Evolutionary conservation across 805 yeast species (phyloP).

Genomic region (Komagataella mondaviorum): DNA sequence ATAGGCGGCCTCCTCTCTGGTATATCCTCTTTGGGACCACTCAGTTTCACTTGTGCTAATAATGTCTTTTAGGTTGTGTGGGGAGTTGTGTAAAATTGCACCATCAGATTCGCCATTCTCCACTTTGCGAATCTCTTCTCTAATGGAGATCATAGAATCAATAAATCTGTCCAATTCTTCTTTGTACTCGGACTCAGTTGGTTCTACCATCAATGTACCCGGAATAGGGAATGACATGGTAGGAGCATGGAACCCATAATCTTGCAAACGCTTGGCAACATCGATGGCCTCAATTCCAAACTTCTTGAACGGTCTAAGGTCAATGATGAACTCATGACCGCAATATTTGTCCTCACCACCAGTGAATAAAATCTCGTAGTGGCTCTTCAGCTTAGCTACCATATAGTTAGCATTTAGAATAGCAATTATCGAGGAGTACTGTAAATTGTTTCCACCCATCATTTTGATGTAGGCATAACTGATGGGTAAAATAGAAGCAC

Average conservation of each 20-base stretch:
- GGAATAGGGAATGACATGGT: conserved; percentile 98
- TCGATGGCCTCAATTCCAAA: conserved; percentile 88
- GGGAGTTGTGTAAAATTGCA: conserved; percentile 71
- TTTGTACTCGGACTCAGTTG: conserved; percentile 88
- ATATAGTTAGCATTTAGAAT: conserved; percentile 93
- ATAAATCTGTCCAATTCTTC: conserved; percentile 86
- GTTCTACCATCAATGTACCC: conserved; percentile 95
- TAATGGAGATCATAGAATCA: conserved; percentile 73
- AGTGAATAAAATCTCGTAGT: conserved; percentile 68
- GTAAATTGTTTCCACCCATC: conserved; percentile 79
- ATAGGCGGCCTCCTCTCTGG: conserved; percentile 87
- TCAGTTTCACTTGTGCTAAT: conserved; percentile 43
- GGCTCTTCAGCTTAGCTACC: conserved; percentile 62
- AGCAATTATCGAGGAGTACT: conserved; percentile 80
- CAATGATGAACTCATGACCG: conserved; percentile 94
- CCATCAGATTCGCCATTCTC: conserved; percentile 57
- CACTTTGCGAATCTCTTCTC: conserved; percentile 66
- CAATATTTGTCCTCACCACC: conserved; percentile 51
- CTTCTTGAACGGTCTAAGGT: conserved; percentile 71
- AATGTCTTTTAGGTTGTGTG: conserved; percentile 79
- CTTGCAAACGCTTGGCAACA: conserved; percentile 93
- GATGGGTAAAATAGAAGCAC: conserved; percentile 86
- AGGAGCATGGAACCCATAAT: conserved; percentile 98
- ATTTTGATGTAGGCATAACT: conserved; percentile 91
- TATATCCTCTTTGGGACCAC: conserved; percentile 80